phyloP scores from a whole-genome alignment of 2,329 filamentous ascomycete genomes.

The Aspergillus nomiae region DNA sequence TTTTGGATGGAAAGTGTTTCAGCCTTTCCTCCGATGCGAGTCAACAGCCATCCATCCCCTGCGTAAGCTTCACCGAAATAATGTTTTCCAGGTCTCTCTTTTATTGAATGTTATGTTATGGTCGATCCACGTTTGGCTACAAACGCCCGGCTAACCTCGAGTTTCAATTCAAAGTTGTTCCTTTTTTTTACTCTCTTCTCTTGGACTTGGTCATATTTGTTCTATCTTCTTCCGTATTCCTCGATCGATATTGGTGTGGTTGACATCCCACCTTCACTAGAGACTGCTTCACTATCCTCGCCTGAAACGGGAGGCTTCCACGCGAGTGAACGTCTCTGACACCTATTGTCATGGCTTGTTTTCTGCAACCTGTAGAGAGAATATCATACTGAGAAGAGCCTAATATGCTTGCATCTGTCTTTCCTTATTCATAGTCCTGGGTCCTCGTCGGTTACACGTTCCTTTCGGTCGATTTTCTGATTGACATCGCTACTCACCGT shows the following conservation, averaged over 20 bases:
- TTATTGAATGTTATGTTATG: neutral
- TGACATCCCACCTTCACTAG: neutral
- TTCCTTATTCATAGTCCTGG: slow-evolving; percentile 1
- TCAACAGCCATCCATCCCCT: slow-evolving; percentile 8
- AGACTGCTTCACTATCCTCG: slow-evolving; percentile 21
- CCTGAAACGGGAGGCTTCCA: slow-evolving; percentile 22
- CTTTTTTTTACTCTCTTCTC: slow-evolving; percentile 2
- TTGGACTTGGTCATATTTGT: neutral
- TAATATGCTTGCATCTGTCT: slow-evolving; percentile 10
- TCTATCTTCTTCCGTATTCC: neutral
- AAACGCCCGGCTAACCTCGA: slow-evolving; percentile 5
- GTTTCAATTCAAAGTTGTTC: slow-evolving; percentile 1
- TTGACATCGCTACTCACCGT: neutral
- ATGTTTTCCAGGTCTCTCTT: neutral
- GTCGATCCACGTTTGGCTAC: neutral
- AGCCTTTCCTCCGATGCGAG: slow-evolving; percentile 10
- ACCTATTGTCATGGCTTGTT: slow-evolving; percentile 19
- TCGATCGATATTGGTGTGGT: neutral
- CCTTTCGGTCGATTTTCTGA: neutral
- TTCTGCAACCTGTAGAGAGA: slow-evolving; percentile 4
- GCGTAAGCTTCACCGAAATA: slow-evolving; percentile 5
- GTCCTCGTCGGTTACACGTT: neutral
- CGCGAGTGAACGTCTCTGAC: slow-evolving; percentile 16
- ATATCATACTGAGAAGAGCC: slow-evolving; percentile 8
- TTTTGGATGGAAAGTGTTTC: slow-evolving; percentile 17